Evolutionary conservation across 2,329 filamentous ascomycete species (phyloP), one percentile per base, ranked within the genome.

Genomic region (Ambrosiella xylebori): DNA sequence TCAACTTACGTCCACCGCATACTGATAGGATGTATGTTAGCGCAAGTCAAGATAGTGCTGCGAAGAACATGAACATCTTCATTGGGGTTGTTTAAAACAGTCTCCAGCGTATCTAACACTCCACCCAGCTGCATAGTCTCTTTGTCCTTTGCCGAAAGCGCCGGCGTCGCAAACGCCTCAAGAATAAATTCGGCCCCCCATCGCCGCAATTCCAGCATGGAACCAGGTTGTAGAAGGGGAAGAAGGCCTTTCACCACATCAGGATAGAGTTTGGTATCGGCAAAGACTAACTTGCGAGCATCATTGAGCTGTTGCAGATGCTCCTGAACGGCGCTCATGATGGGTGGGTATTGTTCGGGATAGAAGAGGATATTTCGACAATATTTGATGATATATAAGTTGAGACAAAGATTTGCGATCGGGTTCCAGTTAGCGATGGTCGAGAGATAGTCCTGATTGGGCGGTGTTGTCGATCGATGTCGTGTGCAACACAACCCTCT

Each of bases 161-260:
- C 81, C n/a, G 94, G 93, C 61, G 88, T 94, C 59, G 93, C 85
- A 72, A 98, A 97, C 1, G 90, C 89, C 74, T 98, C 93, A 59
- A 91, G 89, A 49, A 98, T 76, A 67, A 98, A 98, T 61, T 96
- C 90, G 62, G 90, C 85, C 35, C 91, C 93, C 93, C 93, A 98
- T 84, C 90, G 77, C 70, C 89, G 85, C 65, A 97, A 74, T 70
- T 95, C 88, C 59, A 95, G 72, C 61, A 81, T 78, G 11, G 87
- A 79, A 63, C 78, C 76, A 56, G 85, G 80, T 61, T 84, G 83
- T 70, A 96, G 86, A 65, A 97, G 90, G 58, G 90, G 89, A n/a
- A 97, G 74, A 62, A 97, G 88, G 53, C 88, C 89, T 66, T 88
- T 86, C 62, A 98, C 84, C 68, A 98, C 91, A 69, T 87, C 88